phyloP scores from a whole-genome alignment of 345 rosid species.

The Triadica sebifera region DNA sequence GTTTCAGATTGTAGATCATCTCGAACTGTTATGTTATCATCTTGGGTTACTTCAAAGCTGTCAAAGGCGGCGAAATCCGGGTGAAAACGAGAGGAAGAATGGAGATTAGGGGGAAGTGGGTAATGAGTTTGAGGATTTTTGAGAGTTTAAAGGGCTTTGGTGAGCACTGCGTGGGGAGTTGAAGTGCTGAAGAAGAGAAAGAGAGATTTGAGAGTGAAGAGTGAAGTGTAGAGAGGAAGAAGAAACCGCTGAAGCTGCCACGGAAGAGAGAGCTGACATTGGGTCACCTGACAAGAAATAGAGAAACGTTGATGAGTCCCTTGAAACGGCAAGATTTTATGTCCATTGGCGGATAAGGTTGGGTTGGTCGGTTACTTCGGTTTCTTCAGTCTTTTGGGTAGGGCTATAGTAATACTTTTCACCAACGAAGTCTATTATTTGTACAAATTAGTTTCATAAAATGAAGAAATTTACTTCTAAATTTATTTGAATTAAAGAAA shows the following conservation, averaged over 20 bases:
- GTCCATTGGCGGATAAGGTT: constrained; percentile 28
- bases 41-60: constrained; percentile 31
- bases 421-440: no score
- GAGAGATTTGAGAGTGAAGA: constrained; percentile 30
- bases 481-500: no score
- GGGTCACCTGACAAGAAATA: neutral
- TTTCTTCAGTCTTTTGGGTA: neutral
- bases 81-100: constrained; percentile 29
- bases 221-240: constrained; percentile 31
- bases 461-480: no score
- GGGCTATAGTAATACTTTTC: no score
- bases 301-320: neutral
- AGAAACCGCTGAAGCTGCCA: constrained; percentile 39
- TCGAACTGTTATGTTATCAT: constrained; percentile 22
- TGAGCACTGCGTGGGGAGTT: constrained; percentile 23
- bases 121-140: constrained; percentile 44
- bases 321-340: neutral
- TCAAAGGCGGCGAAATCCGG: constrained; percentile 39
- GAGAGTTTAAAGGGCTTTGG: constrained; percentile 27
- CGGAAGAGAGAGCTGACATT: constrained; percentile 20
- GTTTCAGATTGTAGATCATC: constrained; percentile 26
- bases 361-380: neutral
- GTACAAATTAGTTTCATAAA: no score
- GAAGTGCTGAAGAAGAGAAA: constrained; percentile 16
- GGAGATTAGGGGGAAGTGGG: constrained; percentile 23